Percentiles rank a stretch among this genome's conserved stretches.
Conservation (phyloP, 805 yeast species). For the Cyberlindnera mississippiensis region DNA sequence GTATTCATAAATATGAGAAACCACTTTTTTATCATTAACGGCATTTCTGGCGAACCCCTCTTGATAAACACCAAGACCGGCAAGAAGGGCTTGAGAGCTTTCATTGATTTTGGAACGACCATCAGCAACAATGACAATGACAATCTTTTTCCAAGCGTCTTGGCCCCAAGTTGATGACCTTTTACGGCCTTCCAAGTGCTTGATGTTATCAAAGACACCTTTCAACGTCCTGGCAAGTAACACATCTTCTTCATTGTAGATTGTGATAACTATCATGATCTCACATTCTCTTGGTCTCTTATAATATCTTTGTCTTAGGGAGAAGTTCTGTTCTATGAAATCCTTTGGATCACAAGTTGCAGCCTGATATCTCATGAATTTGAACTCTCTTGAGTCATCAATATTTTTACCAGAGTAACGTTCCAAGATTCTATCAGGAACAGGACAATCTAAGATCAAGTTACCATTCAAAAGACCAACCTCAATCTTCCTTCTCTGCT, state of each 20-base stretch:
- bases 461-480: conserved; percentile 55
- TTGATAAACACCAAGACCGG: conserved; percentile 88
- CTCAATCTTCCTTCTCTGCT: conserved; percentile 36
- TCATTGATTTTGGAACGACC: conserved; percentile 84
- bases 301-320: conserved; percentile 80
- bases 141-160: conserved; percentile 92
- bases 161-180: conserved; percentile 85
- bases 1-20: conserved; percentile 88
- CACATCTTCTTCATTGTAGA: conserved; percentile 87
- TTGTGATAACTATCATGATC: conserved; percentile 77
- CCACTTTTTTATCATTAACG: conserved; percentile 77
- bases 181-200: conserved; percentile 62
- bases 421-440: conserved; percentile 60
- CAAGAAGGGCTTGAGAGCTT: conserved; percentile 71
- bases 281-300: conserved; percentile 79
- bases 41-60: conserved; percentile 93
- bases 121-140: conserved; percentile 85
- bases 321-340: conserved; percentile 58
- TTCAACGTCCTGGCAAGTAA: conserved; percentile 79
- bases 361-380: conserved; percentile 89
- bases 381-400: conserved; percentile 55
- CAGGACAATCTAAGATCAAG: conserved; percentile 84
- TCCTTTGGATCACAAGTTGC: conserved; percentile 88
- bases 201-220: conserved; percentile 86
- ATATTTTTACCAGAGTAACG: conserved; percentile 43